Percentiles rank a stretch among this genome's conserved stretches.
phyloP scores from a whole-genome alignment of 202 grass and related monocot species.

The Bolboschoenoplectus hybrid region DNA sequence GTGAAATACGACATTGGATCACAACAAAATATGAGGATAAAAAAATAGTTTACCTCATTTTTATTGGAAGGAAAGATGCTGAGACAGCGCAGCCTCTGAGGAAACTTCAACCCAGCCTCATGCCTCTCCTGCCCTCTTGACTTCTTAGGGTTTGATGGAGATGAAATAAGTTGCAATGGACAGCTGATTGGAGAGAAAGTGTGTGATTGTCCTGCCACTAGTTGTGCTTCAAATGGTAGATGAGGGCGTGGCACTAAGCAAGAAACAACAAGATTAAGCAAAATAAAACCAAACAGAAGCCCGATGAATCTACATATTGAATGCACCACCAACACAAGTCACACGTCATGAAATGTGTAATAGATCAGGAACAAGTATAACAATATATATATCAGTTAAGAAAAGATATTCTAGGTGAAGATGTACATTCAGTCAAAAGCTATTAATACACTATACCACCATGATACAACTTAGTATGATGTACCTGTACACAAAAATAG shows the following conservation, averaged over 20 bases:
- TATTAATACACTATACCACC: not conserved
- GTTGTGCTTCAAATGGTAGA: conserved; percentile 85
- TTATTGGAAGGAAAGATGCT: conserved; percentile 89
- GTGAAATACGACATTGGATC: not conserved
- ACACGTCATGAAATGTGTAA: not conserved
- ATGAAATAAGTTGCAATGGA: conserved; percentile 47
- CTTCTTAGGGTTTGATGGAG: conserved; percentile 58
- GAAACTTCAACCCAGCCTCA: conserved; percentile 79
- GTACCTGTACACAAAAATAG: not conserved
- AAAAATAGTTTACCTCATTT: conserved; percentile 66
- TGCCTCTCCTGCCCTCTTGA: conserved; percentile 81
- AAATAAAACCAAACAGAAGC: conserved; percentile 33
- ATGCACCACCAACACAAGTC: not conserved
- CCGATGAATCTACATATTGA: not conserved
- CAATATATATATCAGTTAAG: not conserved
- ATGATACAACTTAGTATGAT: not conserved
- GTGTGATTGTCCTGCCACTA: conserved; percentile 87
- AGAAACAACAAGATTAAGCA: conserved; percentile 19
- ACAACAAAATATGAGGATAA: not conserved
- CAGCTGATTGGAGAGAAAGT: conserved; percentile 68
- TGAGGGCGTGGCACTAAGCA: conserved; percentile 88
- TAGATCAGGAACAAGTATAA: conserved; percentile 1
- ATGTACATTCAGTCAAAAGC: not conserved
- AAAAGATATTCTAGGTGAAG: conserved; percentile 21
- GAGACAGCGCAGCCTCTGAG: conserved; percentile 83